Conservation (phyloP, 768 basidiomycete species). For the Tulasnella sp. region DNA sequence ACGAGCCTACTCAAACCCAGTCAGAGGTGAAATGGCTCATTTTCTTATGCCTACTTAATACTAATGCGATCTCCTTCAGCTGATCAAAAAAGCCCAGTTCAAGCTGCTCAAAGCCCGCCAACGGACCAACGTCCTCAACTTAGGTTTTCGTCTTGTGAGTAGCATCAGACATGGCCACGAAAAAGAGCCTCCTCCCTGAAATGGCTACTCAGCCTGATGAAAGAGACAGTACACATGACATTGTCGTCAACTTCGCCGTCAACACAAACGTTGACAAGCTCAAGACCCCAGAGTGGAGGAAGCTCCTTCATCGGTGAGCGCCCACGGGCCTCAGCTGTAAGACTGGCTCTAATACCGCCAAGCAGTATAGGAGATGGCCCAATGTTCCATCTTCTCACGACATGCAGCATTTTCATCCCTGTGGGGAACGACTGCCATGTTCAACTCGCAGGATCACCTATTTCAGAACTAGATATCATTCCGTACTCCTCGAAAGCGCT, state of each 20-base stretch:
- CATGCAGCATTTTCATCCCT: conserved; percentile 62
- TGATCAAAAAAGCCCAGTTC: conserved; percentile 14
- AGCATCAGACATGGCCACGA: too few relatives aligned
- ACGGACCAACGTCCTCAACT: conserved; percentile 47
- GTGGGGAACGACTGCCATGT: conserved; percentile 77
- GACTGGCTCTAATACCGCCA: background rate
- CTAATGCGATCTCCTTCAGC: background rate
- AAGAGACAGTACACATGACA: conserved; percentile 29
- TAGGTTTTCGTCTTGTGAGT: conserved; percentile 53
- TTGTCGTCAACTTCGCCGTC: conserved; percentile 48
- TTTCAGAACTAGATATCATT: conserved; percentile 34
- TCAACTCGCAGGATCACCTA: conserved; percentile 67
- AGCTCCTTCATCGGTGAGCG: conserved; percentile 47
- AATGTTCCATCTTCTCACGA: conserved; percentile 67
- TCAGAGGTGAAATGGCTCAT: background rate
- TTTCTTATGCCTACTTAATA: too few relatives aligned
- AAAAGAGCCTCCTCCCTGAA: too few relatives aligned
- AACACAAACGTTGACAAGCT: conserved; percentile 69
- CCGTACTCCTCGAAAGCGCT: background rate
- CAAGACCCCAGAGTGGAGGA: conserved; percentile 55
- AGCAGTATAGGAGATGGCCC: conserved; percentile 64
- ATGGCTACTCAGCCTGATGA: background rate
- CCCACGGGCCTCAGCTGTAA: background rate
- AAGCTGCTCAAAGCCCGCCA: conserved; percentile 14
- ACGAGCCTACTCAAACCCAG: conserved; percentile 1